Percentiles rank a stretch among this genome's conserved stretches.
Evolutionary conservation across 2,329 filamentous ascomycete species (phyloP).

Genomic region (Zasmidium citrigriseum): DNA sequence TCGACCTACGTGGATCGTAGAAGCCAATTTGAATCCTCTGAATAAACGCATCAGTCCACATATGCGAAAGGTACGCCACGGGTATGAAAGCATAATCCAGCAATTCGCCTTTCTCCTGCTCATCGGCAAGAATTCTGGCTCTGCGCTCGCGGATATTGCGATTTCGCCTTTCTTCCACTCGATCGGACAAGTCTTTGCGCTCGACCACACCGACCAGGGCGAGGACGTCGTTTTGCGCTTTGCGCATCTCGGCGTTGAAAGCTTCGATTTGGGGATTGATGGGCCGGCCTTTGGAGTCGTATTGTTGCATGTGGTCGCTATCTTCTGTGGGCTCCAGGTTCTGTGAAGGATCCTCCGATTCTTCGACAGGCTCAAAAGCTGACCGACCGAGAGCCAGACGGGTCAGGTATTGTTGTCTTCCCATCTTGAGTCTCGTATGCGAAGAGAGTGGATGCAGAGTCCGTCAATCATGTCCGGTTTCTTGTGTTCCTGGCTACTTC

Average conservation of each 20-base stretch:
- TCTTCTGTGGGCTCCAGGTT: neutral
- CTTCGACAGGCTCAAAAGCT: conserved; percentile 45
- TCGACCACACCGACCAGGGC: conserved; percentile 51
- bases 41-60: conserved; percentile 25
- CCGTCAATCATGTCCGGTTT: too few species aligned
- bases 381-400: conserved; percentile 41
- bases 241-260: conserved; percentile 42
- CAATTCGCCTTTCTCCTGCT: conserved; percentile 28
- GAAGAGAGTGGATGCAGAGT: too few species aligned
- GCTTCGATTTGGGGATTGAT: conserved; percentile 43
- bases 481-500: too few species aligned
- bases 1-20: conserved; percentile 20
- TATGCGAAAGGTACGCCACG: conserved; percentile 17
- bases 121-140: conserved; percentile 17
- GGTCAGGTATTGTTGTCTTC: conserved; percentile 31
- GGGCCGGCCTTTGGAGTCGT: conserved; percentile 48
- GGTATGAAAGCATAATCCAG: conserved; percentile 18
- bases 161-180: conserved; percentile 10
- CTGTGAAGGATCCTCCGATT: conserved; percentile 39
- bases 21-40: conserved; percentile 27
- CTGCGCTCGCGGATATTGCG: conserved; percentile 16
- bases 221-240: conserved; percentile 51
- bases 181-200: conserved; percentile 30
- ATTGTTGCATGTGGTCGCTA: conserved; percentile 39
- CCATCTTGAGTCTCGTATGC: too few species aligned